These are phyloP conservation scores for Dactylorhiza incarnata DNA, from an alignment of 106 monocot genomes.

Conservation along the genomic window DNA sequence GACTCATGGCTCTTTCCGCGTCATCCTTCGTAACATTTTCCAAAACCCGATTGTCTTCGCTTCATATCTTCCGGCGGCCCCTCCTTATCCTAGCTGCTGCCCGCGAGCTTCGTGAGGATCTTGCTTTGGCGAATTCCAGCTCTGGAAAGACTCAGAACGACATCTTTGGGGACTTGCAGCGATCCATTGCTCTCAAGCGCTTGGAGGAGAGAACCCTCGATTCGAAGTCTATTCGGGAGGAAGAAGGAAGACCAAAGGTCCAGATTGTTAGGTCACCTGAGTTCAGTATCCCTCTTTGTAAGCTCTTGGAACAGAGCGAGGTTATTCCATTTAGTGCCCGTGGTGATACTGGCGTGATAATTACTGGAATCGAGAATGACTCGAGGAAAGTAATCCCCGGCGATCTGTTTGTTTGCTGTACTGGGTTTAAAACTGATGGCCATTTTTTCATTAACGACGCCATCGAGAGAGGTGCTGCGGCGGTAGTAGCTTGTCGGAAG, in stretches of 20 bases:
- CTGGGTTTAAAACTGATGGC: constrained; percentile 19
- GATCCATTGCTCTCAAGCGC: neutral
- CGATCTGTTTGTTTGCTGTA: constrained; percentile 27
- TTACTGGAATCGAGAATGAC: constrained; percentile 27
- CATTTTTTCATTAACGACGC: constrained; percentile 16
- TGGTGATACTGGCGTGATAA: constrained; percentile 6
- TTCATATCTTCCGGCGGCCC: constrained; percentile 7
- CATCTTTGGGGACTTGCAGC: neutral
- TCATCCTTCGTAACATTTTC: neutral
- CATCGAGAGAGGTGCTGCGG: constrained; percentile 17
- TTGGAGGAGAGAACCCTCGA: constrained; percentile 6
- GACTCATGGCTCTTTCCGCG: constrained; percentile 4
- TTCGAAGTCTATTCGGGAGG: neutral
- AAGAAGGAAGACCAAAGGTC: neutral
- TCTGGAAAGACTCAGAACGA: neutral
- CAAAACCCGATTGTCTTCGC: neutral
- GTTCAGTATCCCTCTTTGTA: constrained; percentile 2
- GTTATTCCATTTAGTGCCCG: constrained; percentile 1
- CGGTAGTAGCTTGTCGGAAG: constrained; percentile 13
- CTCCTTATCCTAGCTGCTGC: neutral
- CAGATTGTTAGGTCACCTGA: neutral
- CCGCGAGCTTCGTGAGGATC: constrained; percentile 4
- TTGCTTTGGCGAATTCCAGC: neutral
- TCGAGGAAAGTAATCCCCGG: constrained; percentile 19
- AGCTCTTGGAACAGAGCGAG: constrained; percentile 17